Conservation (phyloP, 2,329 filamentous ascomycete species). For the Meredithiella fracta region DNA sequence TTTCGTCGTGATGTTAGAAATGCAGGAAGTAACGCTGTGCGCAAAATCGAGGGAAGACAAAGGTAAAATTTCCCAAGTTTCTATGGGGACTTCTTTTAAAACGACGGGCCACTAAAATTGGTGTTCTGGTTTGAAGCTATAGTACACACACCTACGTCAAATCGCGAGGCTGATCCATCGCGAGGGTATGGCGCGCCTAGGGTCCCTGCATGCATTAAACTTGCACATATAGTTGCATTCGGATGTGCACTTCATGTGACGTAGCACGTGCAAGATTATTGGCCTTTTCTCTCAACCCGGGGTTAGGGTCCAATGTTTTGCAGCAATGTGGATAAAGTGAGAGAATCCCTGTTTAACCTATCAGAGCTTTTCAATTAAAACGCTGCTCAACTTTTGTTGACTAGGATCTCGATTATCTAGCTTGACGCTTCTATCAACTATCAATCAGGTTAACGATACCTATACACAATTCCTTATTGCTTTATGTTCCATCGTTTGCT, state of each 20-base stretch:
- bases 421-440: background rate
- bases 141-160: background rate
- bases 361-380: constrained; percentile 6
- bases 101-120: constrained; percentile 2
- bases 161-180: constrained; percentile 15
- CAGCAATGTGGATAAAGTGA: background rate
- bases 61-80: background rate
- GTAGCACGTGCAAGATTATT: background rate
- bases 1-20: background rate
- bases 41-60: background rate
- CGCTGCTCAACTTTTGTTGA: background rate
- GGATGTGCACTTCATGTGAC: background rate
- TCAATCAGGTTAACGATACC: background rate
- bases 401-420: background rate
- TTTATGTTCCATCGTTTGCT: constrained; percentile 24
- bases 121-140: constrained; percentile 7
- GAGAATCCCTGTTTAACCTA: constrained; percentile 3
- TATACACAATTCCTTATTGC: background rate
- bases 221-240: background rate
- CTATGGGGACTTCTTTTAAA: background rate
- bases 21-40: background rate
- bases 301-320: background rate
- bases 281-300: background rate
- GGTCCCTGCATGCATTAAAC: constrained; percentile 1
- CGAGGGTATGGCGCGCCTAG: constrained; percentile 9